Base-by-base conservation (phyloP, 2,329 filamentous ascomycete species). In the Apiospora pterosperma region DNA sequence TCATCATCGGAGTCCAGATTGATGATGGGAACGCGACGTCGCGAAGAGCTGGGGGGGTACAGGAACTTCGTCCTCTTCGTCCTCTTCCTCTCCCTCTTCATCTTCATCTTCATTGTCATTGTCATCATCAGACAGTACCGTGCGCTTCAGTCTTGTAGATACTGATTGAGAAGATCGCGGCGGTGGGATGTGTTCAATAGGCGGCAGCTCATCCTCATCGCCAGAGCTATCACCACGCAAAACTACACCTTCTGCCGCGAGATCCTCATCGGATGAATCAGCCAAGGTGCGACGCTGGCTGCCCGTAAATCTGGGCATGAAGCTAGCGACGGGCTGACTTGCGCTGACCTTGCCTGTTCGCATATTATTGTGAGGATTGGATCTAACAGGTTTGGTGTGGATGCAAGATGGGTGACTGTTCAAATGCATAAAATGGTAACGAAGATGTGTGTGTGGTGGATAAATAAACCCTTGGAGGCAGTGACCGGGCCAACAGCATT, bases 81-180 rank as follows among this genome's bases (percentile, higher is more conserved):
- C 38, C 16, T 61, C 62, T 69, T 73, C 31, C 42, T 71, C 70
- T 34, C 72, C 69, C 2, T 72, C 72, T 12, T 55, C 61, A 25
- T 67, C 66, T 2, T 67, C 67, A 4, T 67, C 67, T 5, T 66
- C 64, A 4, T 61, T 38, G 2, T 70, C 68, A 25, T 72, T 68
- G 34, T 74, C 69, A 3, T 73, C 71, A 16, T 70, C 65, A 36
- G 67, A 61, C 34, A 75, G 65, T 5, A 70, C 63, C n/a, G 72
- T 68, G 38, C 65, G 70, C 42, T 64, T 67, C 11, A 76, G 67
- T 25, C 67, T 71, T 7, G 70, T 72, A 44, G 73, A 72, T 31
- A 75, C 73, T 21, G 74, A 74, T 52, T 75, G 74, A 16, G 73
- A 75, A 19, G 74, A 76, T 5, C 63, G 65, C 8, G 55, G 61